Conservation (phyloP, 179 eudicot genomes). For the Silene coronaria region DNA sequence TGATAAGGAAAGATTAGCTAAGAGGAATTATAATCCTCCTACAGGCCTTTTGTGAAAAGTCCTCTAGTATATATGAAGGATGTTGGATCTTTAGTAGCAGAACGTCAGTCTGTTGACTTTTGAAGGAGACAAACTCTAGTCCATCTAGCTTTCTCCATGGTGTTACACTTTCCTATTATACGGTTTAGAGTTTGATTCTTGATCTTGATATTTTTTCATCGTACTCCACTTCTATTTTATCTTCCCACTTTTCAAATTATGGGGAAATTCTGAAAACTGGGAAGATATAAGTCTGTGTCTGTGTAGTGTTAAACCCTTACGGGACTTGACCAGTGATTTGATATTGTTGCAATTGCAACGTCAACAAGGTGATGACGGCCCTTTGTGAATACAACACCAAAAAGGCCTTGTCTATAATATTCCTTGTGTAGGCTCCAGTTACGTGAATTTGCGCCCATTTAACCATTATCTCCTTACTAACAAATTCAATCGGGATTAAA, state of each 20-base stretch:
- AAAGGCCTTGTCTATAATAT: background rate
- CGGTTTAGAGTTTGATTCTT: background rate
- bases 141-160: background rate
- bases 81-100: background rate
- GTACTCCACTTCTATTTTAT: background rate
- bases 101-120: background rate
- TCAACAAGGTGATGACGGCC: background rate
- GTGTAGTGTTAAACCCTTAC: background rate
- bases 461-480: background rate
- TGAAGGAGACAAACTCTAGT: background rate
- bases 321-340: background rate
- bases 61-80: background rate
- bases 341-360: background rate
- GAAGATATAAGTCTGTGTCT: background rate
- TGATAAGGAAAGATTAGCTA: too few relatives aligned
- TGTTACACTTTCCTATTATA: background rate
- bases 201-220: background rate
- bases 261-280: background rate
- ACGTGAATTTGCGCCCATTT: background rate
- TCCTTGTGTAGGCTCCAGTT: background rate
- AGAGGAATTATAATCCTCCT: too few relatives aligned
- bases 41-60: too few relatives aligned
- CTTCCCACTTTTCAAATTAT: background rate
- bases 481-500: background rate
- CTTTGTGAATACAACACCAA: constrained; percentile 2